Evolutionary conservation across 2,329 filamentous ascomycete species (phyloP), one percentile per base, ranked within the genome.

Genomic region (Neopestalotiopsis clavispora): DNA sequence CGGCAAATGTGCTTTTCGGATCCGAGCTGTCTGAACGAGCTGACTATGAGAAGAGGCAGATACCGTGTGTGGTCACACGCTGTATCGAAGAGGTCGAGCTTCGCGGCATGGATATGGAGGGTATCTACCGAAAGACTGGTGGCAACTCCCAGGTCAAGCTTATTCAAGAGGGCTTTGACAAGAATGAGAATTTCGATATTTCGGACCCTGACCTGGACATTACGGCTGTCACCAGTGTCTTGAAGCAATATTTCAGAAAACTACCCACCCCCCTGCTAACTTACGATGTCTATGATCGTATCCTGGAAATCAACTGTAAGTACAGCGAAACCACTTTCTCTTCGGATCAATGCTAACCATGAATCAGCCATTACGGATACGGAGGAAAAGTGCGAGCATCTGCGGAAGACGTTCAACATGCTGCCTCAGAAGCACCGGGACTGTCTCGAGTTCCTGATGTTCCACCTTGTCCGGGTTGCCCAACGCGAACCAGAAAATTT

Each of bases 191-290:
- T 76, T 96, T 90, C 78, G 95, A 98, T 78, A 97, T 99, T 69
- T 97, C 94, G 3, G 96, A 98, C 75, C 93, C 94, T 0, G 92
- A 94, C 73, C 87, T 98, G 67, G 96, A 99, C 79, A 98, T 99
- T 71, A 97, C 97, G 68, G 94, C 96, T 13, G 94, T 99, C 68
- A 98, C 96, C 1, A 97, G 94, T 77, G 93, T 95, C 23, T 82
- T 99, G 75, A 99, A 99, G 84, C 95, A 98, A 80, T 99, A 98
- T 79, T 97, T 99, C 88, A 90, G 96, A 74, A 96, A 95, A 81
- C 86, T 98, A 45, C 96, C 96, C 0, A 92, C 88, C 7, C 96
- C 96, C 3, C 86, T 99, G 40, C 90, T 99, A 74, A 97, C 95
- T 0, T 98, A 92, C 79, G 94, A 97, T 28, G 91, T 97, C 32